Percentiles rank a stretch among this genome's conserved stretches.
These are phyloP conservation scores for Trichosporon faecale DNA, from an alignment of 1,284 basidiomycete species.

Conservation along the genomic window DNA sequence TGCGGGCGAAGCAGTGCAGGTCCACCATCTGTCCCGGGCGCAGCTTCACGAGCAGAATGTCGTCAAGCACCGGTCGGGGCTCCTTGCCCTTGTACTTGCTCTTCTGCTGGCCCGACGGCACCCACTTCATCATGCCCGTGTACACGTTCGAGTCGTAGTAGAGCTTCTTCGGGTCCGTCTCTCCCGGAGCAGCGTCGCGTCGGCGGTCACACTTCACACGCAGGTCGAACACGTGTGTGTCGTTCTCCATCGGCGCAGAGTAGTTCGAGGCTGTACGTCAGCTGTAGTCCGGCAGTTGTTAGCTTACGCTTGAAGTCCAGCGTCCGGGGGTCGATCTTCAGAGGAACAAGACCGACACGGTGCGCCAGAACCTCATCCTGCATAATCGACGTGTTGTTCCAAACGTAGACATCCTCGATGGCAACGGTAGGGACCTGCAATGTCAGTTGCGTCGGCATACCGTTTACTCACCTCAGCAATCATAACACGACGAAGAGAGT, in stretches of 20 bases:
- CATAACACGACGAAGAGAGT: slow-evolving; percentile 85
- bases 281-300: not conserved
- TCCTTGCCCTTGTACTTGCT: slow-evolving; percentile 46
- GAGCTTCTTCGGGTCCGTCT: slow-evolving; percentile 63
- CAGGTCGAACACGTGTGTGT: slow-evolving; percentile 87
- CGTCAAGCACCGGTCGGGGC: slow-evolving; percentile 59
- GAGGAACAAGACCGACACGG: slow-evolving; percentile 82
- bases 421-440: slow-evolving; percentile 80
- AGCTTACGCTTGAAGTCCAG: slow-evolving; percentile 53
- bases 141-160: slow-evolving; percentile 68
- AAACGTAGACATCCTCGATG: slow-evolving; percentile 91
- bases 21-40: slow-evolving; percentile 77
- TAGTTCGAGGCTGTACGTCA: slow-evolving; percentile 53
- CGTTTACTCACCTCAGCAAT: slow-evolving; percentile 75
- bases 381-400: slow-evolving; percentile 93
- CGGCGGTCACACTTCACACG: slow-evolving; percentile 69
- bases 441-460: not conserved
- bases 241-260: slow-evolving; percentile 68
- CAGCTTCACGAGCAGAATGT: slow-evolving; percentile 92
- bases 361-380: slow-evolving; percentile 93
- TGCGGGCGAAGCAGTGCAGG: slow-evolving; percentile 73
- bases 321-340: slow-evolving; percentile 75
- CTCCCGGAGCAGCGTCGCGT: slow-evolving; percentile 56
- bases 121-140: slow-evolving; percentile 76
- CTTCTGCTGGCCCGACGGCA: slow-evolving; percentile 79